These are phyloP conservation scores for Ustulina deusta DNA, from an alignment of 2,329 filamentous ascomycete genomes.

Conservation along the genomic window DNA sequence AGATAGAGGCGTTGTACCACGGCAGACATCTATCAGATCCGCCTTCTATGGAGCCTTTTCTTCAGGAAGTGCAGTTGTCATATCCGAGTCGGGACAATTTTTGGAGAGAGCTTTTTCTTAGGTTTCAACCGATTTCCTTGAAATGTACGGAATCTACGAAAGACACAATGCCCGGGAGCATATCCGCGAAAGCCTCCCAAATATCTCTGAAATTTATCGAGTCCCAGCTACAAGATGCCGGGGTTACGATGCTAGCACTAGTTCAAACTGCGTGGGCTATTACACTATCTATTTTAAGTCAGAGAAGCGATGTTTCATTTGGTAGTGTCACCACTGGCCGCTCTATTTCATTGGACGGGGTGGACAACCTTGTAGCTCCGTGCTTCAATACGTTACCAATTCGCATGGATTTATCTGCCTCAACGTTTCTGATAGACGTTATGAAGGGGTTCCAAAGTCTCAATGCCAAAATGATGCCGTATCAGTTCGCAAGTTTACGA, in stretches of 20 bases:
- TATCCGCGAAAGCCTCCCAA: constrained; percentile 29
- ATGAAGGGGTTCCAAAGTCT: constrained; percentile 69
- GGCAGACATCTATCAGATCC: constrained; percentile 61
- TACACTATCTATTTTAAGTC: constrained; percentile 68
- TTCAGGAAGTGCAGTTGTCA: constrained; percentile 67
- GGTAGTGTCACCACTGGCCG: constrained; percentile 88
- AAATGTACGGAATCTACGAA: constrained; percentile 11
- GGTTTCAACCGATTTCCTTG: constrained; percentile 56
- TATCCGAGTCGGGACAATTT: constrained; percentile 68
- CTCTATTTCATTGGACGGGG: constrained; percentile 71
- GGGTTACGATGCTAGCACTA: constrained; percentile 72
- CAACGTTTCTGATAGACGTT: constrained; percentile 66
- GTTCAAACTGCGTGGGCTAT: constrained; percentile 80
- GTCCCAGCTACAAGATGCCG: constrained; percentile 62
- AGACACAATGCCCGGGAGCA: constrained; percentile 30
- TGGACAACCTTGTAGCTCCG: constrained; percentile 83
- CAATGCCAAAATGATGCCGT: constrained; percentile 71
- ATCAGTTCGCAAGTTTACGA: constrained; percentile 81
- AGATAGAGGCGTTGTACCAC: constrained; percentile 72
- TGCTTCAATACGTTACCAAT: constrained; percentile 92
- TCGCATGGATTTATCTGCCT: constrained; percentile 65
- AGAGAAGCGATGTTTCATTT: constrained; percentile 79
- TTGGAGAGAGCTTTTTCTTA: constrained; percentile 71
- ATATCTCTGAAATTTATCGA: constrained; percentile 60
- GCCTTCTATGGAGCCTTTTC: constrained; percentile 71